A percentile compares a stretch with the other conserved stretches of the same genome.
These are phyloP conservation scores for Coemansia sp. DNA, from an alignment of 192 early-diverging fungal genomes.

Conservation along the genomic window DNA sequence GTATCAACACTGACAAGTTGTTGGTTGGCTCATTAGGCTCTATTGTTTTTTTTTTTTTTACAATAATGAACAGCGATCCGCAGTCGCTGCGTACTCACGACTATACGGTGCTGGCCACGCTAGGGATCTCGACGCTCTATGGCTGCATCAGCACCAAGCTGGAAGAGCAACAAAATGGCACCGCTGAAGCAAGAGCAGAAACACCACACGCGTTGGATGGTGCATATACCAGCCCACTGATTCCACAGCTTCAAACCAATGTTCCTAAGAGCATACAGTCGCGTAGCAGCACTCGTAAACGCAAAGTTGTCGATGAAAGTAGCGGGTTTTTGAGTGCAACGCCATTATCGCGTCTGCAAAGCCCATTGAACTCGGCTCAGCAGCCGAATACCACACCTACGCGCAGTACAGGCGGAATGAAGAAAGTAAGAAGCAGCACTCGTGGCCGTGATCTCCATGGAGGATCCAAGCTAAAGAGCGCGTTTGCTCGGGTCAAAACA, in stretches of 20 bases:
- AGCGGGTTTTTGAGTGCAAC: not conserved
- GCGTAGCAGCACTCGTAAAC: slow-evolving; percentile 14
- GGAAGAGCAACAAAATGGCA: slow-evolving; percentile 12
- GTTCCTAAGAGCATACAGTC: not conserved
- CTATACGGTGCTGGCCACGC: slow-evolving; percentile 43
- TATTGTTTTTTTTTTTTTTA: not conserved
- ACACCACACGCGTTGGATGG: not conserved
- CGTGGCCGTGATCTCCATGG: not conserved
- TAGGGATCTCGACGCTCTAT: slow-evolving; percentile 40
- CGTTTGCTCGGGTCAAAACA: slow-evolving; percentile 40
- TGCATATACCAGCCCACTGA: slow-evolving; percentile 13
- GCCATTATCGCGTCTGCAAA: slow-evolving; percentile 20
- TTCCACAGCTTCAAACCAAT: not conserved
- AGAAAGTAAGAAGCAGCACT: slow-evolving; percentile 1
- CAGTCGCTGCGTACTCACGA: slow-evolving; percentile 40
- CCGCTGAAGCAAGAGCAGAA: not conserved
- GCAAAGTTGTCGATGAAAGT: slow-evolving; percentile 21
- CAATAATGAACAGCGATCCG: slow-evolving; percentile 23
- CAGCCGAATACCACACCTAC: not conserved
- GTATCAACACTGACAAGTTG: too few relatives aligned
- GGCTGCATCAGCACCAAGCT: slow-evolving; percentile 24
- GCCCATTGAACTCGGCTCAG: slow-evolving; percentile 5
- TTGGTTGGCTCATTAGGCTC: not conserved
- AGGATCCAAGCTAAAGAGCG: slow-evolving; percentile 29
- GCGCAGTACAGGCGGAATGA: slow-evolving; percentile 2